Percentiles rank a stretch among this genome's conserved stretches.
These are phyloP conservation scores for Persicaria maculosa DNA, from an alignment of 148 eudicot species.

Conservation along the genomic window DNA sequence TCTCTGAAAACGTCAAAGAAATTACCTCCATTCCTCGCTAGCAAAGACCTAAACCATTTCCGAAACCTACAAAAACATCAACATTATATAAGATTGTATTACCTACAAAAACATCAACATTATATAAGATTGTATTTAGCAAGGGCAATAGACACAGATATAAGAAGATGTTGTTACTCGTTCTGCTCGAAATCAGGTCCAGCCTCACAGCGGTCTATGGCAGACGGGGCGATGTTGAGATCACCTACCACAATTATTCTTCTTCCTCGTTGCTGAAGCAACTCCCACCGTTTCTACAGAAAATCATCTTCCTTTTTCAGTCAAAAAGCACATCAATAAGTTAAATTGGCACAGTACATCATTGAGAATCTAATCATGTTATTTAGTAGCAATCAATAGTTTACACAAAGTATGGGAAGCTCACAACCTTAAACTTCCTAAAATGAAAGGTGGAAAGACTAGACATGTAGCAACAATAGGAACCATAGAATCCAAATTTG, in stretches of 20 bases:
- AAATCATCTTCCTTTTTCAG: conserved; percentile 19
- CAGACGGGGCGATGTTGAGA: conserved; percentile 86
- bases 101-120: conserved; percentile 39
- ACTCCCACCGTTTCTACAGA: conserved; percentile 91
- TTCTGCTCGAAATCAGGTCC: conserved; percentile 83
- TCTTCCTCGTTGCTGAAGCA: conserved; percentile 57
- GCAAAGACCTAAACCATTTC: conserved; percentile 75
- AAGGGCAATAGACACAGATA: not conserved
- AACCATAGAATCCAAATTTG: not conserved
- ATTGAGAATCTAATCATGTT: not conserved
- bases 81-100: too few relatives aligned
- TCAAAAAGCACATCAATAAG: conserved; percentile 5
- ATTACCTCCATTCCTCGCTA: conserved; percentile 61
- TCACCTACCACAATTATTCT: conserved; percentile 83
- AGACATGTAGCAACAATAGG: not conserved
- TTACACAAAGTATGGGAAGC: not conserved
- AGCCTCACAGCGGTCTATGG: conserved; percentile 90
- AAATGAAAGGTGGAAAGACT: not conserved
- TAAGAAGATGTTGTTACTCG: conserved; percentile 44
- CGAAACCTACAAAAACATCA: conserved; percentile 55
- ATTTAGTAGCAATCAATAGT: not conserved
- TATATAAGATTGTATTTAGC: not conserved
- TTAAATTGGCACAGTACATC: not conserved
- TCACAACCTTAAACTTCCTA: not conserved
- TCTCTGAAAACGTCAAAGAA: conserved; percentile 69